Conservation (phyloP, 352 stramenopile species). For the Pythium volutum region DNA sequence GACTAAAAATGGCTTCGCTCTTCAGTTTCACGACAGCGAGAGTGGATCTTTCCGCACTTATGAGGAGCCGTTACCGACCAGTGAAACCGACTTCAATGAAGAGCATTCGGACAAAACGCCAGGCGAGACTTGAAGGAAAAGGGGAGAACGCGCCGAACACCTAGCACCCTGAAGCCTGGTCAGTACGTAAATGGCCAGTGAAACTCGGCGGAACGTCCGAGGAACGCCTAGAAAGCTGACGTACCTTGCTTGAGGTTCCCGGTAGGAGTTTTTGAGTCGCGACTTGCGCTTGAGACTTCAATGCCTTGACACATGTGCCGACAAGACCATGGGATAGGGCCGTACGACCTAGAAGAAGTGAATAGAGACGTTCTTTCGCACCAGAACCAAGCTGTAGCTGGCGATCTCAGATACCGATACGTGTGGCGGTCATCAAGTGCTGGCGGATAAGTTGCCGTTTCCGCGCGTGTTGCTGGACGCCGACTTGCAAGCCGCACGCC, state of each 20-base stretch:
- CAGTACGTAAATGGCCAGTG: slow-evolving; percentile 13
- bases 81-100: slow-evolving; percentile 25
- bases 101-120: slow-evolving; percentile 14
- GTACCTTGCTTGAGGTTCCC: slow-evolving; percentile 2
- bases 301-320: slow-evolving; percentile 6
- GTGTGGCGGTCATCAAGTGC: background rate
- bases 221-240: slow-evolving; percentile 16
- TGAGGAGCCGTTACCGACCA: slow-evolving; percentile 16
- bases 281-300: background rate
- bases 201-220: slow-evolving; percentile 2
- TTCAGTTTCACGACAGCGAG: slow-evolving; percentile 10
- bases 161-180: too few species aligned
- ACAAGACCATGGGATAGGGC: background rate
- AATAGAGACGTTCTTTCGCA: too few species aligned
- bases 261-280: background rate
- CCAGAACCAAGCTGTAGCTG: too few species aligned
- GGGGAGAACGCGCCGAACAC: background rate
- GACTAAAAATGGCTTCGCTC: slow-evolving; percentile 20
- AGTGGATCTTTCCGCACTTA: slow-evolving; percentile 18
- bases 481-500: slow-evolving; percentile 2
- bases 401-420: background rate
- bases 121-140: slow-evolving; percentile 2
- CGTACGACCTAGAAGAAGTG: too few species aligned
- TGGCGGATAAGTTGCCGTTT: slow-evolving; percentile 9
- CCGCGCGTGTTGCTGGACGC: slow-evolving; percentile 5